Percentiles rank a stretch among this genome's conserved stretches.
Evolutionary conservation across 352 stramenopile species (phyloP).

Genomic region (Pythium brachiatum): DNA sequence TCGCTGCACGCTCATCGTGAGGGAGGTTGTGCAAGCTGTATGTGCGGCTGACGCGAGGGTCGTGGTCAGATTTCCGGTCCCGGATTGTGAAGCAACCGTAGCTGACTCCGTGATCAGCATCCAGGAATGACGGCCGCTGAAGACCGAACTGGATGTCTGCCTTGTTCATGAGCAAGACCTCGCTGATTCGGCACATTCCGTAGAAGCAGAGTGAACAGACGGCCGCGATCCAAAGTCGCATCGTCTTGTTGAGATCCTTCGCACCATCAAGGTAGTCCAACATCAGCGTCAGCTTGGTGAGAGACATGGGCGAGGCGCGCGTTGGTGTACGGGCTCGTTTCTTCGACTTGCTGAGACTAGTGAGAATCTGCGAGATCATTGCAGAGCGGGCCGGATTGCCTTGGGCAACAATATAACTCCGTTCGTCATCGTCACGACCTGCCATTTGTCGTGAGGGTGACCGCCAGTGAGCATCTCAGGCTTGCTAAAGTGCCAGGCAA

Average conservation of each 20-base stretch:
- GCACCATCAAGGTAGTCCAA: not conserved
- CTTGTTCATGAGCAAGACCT: conserved; percentile 1
- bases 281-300: not conserved
- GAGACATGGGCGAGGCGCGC: conserved; percentile 6
- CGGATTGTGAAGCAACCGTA: conserved; percentile 20
- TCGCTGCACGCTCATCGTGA: not conserved
- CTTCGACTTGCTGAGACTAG: not conserved
- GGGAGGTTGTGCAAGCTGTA: conserved; percentile 10
- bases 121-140: no score
- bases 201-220: conserved; percentile 9
- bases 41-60: conserved; percentile 6
- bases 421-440: not conserved
- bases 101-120: no score
- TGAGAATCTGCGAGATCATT: conserved; percentile 3
- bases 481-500: no score
- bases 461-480: no score
- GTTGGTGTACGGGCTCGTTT: conserved; percentile 2
- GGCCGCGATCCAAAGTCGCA: not conserved
- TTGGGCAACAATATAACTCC: not conserved
- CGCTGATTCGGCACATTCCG: conserved; percentile 19
- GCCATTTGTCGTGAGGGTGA: conserved; percentile 6
- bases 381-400: conserved; percentile 4
- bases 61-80: conserved; percentile 14
- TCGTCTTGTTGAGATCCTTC: conserved; percentile 9
- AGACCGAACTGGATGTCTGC: not conserved